Conservation (phyloP, 1,284 basidiomycete genomes). For the Cryptococcus neoformans region DNA sequence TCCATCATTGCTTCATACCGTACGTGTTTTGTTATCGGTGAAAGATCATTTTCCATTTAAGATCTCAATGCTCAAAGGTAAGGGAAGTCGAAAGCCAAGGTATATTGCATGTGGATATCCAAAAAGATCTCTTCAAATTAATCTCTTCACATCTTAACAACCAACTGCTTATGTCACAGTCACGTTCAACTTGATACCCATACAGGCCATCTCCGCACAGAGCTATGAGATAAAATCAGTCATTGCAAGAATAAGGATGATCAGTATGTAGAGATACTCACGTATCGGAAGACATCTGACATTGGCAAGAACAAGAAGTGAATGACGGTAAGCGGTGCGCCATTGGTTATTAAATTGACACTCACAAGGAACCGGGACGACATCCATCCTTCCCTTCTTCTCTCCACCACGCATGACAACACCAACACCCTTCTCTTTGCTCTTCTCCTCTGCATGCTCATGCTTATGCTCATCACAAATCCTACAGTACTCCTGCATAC, state of each 20-base stretch:
- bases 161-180: conserved; percentile 25
- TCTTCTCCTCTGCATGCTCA: conserved; percentile 19
- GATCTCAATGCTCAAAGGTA: no score
- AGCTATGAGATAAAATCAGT: conserved; percentile 64
- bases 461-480: conserved; percentile 70
- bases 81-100: neutral
- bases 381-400: conserved; percentile 69
- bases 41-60: no score
- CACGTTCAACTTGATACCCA: conserved; percentile 56
- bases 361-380: conserved; percentile 83
- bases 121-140: neutral
- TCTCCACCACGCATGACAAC: conserved; percentile 54
- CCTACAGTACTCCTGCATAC: conserved; percentile 76
- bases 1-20: no score
- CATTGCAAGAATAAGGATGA: conserved; percentile 2
- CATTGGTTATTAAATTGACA: neutral
- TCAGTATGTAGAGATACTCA: conserved; percentile 53
- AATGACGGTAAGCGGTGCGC: neutral
- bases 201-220: conserved; percentile 58
- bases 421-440: conserved; percentile 24
- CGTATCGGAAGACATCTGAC: conserved; percentile 75
- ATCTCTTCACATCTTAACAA: neutral
- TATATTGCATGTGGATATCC: neutral
- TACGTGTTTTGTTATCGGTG: no score
- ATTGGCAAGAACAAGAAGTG: conserved; percentile 1